Conservation (phyloP, 2,329 filamentous ascomycete species). For the Ophiosphaerella korrae region DNA sequence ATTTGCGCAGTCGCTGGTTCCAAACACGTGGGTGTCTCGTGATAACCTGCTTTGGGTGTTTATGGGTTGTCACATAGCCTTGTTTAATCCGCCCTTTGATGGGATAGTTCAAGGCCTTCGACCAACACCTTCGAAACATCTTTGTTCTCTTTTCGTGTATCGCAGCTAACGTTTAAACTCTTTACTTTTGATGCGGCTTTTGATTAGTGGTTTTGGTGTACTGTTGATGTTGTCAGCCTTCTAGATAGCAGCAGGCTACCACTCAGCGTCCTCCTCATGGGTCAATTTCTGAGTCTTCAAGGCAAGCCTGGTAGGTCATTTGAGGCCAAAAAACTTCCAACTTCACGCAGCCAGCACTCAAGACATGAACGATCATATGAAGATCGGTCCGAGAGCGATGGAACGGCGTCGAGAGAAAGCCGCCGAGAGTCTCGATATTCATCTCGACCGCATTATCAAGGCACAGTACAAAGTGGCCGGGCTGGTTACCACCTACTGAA, state of each 20-base stretch:
- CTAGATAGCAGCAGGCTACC: background rate
- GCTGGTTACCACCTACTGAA: background rate
- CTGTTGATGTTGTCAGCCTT: background rate
- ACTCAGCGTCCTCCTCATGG: conserved; percentile 8
- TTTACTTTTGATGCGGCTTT: no score
- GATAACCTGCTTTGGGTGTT: background rate
- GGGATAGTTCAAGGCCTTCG: background rate
- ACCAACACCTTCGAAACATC: background rate
- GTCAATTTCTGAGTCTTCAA: conserved; percentile 10
- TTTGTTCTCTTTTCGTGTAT: background rate
- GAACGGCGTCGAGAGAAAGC: background rate
- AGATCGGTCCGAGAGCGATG: background rate
- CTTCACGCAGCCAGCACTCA: background rate
- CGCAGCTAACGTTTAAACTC: background rate
- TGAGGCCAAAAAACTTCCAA: background rate
- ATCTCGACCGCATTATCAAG: background rate
- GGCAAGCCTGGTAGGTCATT: background rate
- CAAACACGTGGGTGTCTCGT: background rate
- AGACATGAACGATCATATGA: background rate
- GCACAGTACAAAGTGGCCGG: background rate
- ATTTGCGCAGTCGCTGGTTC: background rate
- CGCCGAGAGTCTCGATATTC: background rate
- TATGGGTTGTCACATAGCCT: background rate
- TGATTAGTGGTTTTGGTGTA: no score
- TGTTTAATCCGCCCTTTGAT: conserved; percentile 2